Evolutionary conservation across 2,329 filamentous ascomycete genomes (phyloP).

Genomic region (Trichoderma sp.): DNA sequence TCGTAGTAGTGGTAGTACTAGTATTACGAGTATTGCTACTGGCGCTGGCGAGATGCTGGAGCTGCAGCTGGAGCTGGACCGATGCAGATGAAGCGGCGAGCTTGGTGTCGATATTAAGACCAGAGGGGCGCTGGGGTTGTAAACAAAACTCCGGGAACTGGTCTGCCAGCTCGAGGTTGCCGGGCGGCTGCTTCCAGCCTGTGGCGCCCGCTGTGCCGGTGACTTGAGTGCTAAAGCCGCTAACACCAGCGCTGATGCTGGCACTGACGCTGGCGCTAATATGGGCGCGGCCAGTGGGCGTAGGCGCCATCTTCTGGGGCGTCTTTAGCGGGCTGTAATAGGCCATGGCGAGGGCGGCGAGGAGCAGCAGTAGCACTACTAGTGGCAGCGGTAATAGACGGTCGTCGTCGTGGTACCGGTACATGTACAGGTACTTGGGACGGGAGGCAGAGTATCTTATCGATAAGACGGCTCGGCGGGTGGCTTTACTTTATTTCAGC

Average conservation of each 20-base stretch:
- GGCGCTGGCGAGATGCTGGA: neutral
- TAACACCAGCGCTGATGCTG: neutral
- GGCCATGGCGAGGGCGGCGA: slow-evolving; percentile 9
- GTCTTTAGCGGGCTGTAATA: slow-evolving; percentile 15
- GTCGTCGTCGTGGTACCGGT: slow-evolving; percentile 10
- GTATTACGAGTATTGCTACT: neutral
- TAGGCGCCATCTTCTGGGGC: slow-evolving; percentile 13
- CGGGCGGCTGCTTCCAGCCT: slow-evolving; percentile 11
- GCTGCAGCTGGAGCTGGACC: neutral
- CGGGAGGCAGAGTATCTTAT: neutral
- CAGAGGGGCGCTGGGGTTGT: slow-evolving; percentile 10
- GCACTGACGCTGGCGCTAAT: neutral
- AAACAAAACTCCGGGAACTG: slow-evolving; percentile 20
- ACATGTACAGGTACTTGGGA: slow-evolving; percentile 12
- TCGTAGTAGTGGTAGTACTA: neutral
- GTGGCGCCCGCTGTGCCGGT: neutral
- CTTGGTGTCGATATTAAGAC: neutral
- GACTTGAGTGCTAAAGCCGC: neutral
- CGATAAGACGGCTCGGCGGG: slow-evolving; percentile 1
- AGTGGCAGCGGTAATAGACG: slow-evolving; percentile 5
- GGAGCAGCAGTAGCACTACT: slow-evolving; percentile 6
- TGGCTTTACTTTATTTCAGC: neutral
- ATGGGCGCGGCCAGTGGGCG: neutral
- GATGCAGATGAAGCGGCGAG: neutral
- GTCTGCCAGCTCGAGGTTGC: slow-evolving; percentile 18